Base-by-base conservation (phyloP, 306 rosid species). In the Gleditsia sinensis region DNA sequence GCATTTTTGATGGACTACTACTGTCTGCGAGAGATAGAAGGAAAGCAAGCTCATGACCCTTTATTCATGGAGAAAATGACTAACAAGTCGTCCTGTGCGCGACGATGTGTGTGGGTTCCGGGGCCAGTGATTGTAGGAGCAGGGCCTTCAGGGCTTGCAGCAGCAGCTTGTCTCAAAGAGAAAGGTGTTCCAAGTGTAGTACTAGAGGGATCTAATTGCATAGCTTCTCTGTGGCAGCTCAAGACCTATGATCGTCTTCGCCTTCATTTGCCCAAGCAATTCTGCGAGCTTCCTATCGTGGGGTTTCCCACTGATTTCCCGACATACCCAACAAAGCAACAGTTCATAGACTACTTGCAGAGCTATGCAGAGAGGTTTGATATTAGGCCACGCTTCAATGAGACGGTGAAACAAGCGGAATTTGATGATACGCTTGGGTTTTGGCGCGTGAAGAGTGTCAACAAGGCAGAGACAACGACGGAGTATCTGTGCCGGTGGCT, bases 131-230 rank as follows among this genome's bases (percentile, higher is more conserved):
- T 92, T 19, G 89, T 92, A 2, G 97, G 97, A 33, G 96, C 92
- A 32, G 97, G 97, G 16, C 97, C 97, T 2, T 92, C 97, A 0
- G 97, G 97, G 6, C 80, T 92, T 0, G 97, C 97, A 0, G 89
- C 77, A n/a, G 96, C 97, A 11, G 96, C 97, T 2, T 86, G 92
- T 67, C 82, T 92, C 3, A 82, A 75, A 68, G 25, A 40, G 45
- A 89, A 78, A 43, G 85, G 53, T 0, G 53, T 92, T 4, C 86
- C 84, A 3, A 80, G 83, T 33, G 58, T 89, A 7, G 68, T 89
- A 3, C 82, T 92, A 14, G 97, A 92, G 78, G 81, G 97, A 86
- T 88, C 93, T 37, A 72, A 78, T 50, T 92, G 97, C 87, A 86
- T 92, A 84, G 97, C 97, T 16, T 92, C 97, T 9, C 65, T 89